Percentiles rank a stretch among this genome's conserved stretches.
These are phyloP conservation scores for Wickerhamomyces queroliae DNA, from an alignment of 805 yeast genomes.

Conservation along the genomic window DNA sequence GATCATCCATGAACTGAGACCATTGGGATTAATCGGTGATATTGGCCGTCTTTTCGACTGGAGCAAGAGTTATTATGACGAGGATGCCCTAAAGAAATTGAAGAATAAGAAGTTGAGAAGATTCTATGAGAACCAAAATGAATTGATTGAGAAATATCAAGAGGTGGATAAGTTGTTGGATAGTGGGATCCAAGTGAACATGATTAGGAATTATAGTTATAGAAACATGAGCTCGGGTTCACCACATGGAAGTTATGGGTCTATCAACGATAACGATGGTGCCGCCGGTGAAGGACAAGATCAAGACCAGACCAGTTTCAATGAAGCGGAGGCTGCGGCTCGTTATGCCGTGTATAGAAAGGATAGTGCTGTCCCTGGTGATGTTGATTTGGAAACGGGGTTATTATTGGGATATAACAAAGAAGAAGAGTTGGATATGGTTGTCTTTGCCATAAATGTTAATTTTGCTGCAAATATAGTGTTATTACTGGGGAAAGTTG, in stretches of 20 bases:
- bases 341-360: slow-evolving; percentile 10
- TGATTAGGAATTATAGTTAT: slow-evolving; percentile 50
- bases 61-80: slow-evolving; percentile 23
- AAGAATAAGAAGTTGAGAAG: slow-evolving; percentile 25
- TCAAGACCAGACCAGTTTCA: too few relatives aligned
- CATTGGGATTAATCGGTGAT: slow-evolving; percentile 41
- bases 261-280: slow-evolving; percentile 13
- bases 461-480: slow-evolving; percentile 57
- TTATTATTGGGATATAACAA: slow-evolving; percentile 43
- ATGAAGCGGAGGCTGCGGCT: too few relatives aligned
- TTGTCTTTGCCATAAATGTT: slow-evolving; percentile 54
- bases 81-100: slow-evolving; percentile 18
- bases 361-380: slow-evolving; percentile 49
- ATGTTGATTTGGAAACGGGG: slow-evolving; percentile 54
- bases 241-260: slow-evolving; percentile 15
- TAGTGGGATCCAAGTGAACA: slow-evolving; percentile 60
- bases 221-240: slow-evolving; percentile 20
- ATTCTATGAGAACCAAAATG: slow-evolving; percentile 57
- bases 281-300: too few relatives aligned
- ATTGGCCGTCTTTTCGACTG: slow-evolving; percentile 33
- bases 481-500: slow-evolving; percentile 52
- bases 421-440: slow-evolving; percentile 36
- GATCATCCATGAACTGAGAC: slow-evolving; percentile 35
- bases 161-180: slow-evolving; percentile 65
- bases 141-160: slow-evolving; percentile 45